Evolutionary conservation across 176 grass and related monocot genomes (phyloP).

Genomic region (Urochloa ruziziensis): DNA sequence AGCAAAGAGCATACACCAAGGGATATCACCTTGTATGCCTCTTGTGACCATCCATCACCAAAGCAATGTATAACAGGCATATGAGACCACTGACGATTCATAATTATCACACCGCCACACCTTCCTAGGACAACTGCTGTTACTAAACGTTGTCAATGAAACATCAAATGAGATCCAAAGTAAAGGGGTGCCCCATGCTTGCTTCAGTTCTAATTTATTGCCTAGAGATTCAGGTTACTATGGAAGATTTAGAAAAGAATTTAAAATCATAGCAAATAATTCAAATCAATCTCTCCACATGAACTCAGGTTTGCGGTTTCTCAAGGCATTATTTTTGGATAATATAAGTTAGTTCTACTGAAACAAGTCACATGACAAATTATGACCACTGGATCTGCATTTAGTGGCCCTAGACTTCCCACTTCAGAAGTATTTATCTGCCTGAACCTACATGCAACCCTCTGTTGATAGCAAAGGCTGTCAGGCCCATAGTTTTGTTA

Average conservation of each 20-base stretch:
- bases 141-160: neutral
- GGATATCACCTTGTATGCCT: no score
- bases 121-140: neutral
- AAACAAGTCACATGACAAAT: neutral
- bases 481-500: neutral
- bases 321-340: neutral
- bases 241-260: neutral
- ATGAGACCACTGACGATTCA: neutral
- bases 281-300: neutral
- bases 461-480: neutral
- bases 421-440: neutral
- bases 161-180: neutral
- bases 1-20: no score
- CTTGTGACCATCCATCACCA: no score
- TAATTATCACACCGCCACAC: neutral
- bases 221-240: neutral
- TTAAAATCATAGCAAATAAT: neutral
- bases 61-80: neutral
- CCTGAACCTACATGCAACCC: neutral
- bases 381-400: neutral
- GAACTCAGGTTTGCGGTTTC: neutral
- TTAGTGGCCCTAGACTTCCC: neutral
- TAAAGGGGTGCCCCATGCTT: neutral
- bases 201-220: neutral
- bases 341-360: neutral